Evolutionary conservation across 2,329 filamentous ascomycete genomes (phyloP), one percentile per base, ranked within the genome.

Genomic region (Ploettnerulaceae sp.): DNA sequence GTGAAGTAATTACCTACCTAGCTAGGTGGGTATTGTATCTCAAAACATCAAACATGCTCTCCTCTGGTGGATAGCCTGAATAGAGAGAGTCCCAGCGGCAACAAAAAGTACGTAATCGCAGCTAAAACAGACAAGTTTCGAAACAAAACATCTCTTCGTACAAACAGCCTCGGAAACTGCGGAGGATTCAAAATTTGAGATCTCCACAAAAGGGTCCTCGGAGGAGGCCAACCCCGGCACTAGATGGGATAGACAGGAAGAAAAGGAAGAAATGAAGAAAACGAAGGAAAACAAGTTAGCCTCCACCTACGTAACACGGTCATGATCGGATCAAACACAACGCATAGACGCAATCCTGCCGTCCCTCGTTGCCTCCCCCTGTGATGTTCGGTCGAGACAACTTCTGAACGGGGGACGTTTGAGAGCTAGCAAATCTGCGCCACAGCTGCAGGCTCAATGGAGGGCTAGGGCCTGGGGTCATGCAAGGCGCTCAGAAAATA

Each of bases 321-420:
- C 28, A 42, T 40, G 43, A 46, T 47, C 44, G 48, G 45, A 47
- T 49, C 48, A 52, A 52, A 50, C 49, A 43, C 34, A 42, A 37
- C 44, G 46, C 52, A 49, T 49, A 45, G 48, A 45, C 20, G 8
- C 28, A 31, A 32, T 37, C 42, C 39, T 46, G 47, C 32, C 46
- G 36, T 47, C 37, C 32, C 29, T 48, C 14, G 41, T 44, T 21
- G 31, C 14, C 11, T 17, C 33, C 20, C 40, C 25, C 21, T 18
- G 39, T 29, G 15, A 39, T 25, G 35, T 32, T 18, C 31, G 25
- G 28, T 42, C 45, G 49, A 51, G 49, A 51, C 49, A 35, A 33
- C 12, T 17, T 32, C 49, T 36, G 45, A 48, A 48, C 49, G 33
- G 11, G 25, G 24, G 28, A 37, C 26, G 49, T 51, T 48, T 48